Percentiles rank a stretch among this genome's conserved stretches.
These are phyloP conservation scores for Blastobotrys capitulatus DNA, from an alignment of 1,139 yeast genomes.

Conservation along the genomic window DNA sequence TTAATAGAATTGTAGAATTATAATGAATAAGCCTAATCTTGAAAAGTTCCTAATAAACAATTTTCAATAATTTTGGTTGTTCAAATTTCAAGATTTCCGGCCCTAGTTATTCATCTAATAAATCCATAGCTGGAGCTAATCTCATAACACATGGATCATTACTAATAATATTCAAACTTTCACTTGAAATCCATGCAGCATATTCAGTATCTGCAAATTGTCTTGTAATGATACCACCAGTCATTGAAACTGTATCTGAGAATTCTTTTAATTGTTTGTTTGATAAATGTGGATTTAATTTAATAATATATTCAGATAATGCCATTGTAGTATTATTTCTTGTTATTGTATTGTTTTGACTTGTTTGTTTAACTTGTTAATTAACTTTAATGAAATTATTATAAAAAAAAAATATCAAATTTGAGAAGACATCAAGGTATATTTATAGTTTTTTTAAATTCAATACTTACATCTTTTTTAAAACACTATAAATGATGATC, in stretches of 20 bases:
- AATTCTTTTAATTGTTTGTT: neutral
- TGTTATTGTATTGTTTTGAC: neutral
- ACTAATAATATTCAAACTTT: neutral
- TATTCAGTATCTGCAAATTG: neutral
- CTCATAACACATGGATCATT: constrained; percentile 3
- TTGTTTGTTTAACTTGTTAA: neutral
- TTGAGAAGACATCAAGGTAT: too few species aligned
- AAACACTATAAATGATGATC: too few species aligned
- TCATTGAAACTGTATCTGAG: neutral
- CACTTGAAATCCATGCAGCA: constrained; percentile 1
- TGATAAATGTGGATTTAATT: neutral
- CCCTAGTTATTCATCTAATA: neutral
- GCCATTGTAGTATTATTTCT: constrained; percentile 5
- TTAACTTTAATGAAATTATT: too few species aligned
- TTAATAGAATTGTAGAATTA: too few species aligned
- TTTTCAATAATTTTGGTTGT: neutral
- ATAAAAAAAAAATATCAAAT: too few species aligned
- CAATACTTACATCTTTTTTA: too few species aligned
- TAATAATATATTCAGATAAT: constrained; percentile 3
- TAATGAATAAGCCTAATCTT: neutral
- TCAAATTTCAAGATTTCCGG: neutral
- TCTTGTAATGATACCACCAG: constrained; percentile 3
- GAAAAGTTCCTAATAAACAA: neutral
- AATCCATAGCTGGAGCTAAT: neutral
- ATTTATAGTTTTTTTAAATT: too few species aligned